Conservation (phyloP, 1,139 yeast species). For the Yamadazyma conglobata region DNA sequence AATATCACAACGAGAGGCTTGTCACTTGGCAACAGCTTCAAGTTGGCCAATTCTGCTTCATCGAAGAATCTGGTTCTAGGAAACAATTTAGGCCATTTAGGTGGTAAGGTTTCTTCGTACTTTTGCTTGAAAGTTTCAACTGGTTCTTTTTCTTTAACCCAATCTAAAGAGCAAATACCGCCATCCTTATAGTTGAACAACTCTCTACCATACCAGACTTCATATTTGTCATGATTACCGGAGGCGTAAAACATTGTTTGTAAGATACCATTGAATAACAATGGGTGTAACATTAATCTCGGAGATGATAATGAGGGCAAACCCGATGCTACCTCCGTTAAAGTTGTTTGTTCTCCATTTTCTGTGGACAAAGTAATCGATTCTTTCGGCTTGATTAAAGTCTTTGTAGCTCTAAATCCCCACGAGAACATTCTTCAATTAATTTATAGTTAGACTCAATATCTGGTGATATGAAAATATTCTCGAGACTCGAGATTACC, state of each 20-base stretch:
- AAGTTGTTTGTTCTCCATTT: slow-evolving; percentile 14
- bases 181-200: slow-evolving; percentile 56
- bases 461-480: too few relatives aligned
- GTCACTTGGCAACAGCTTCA: slow-evolving; percentile 21
- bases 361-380: slow-evolving; percentile 20
- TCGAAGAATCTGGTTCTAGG: slow-evolving; percentile 73
- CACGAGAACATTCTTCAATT: slow-evolving; percentile 26
- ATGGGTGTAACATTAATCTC: slow-evolving; percentile 58
- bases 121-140: slow-evolving; percentile 46
- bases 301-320: slow-evolving; percentile 26
- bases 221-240: slow-evolving; percentile 50
- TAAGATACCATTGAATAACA: slow-evolving; percentile 65
- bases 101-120: slow-evolving; percentile 55
- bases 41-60: slow-evolving; percentile 29
- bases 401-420: slow-evolving; percentile 41
- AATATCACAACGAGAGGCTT: slow-evolving; percentile 67
- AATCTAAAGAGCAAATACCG: slow-evolving; percentile 76
- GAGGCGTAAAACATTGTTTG: slow-evolving; percentile 70
- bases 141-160: slow-evolving; percentile 56
- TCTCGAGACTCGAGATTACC: too few relatives aligned
- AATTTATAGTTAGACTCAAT: too few relatives aligned
- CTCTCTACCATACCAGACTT: slow-evolving; percentile 76
- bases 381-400: slow-evolving; percentile 23
- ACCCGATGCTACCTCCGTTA: slow-evolving; percentile 22
- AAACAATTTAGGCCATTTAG: slow-evolving; percentile 71